phyloP scores from a whole-genome alignment of 2,329 filamentous ascomycete species.

The Colletotrichum trifolii region DNA sequence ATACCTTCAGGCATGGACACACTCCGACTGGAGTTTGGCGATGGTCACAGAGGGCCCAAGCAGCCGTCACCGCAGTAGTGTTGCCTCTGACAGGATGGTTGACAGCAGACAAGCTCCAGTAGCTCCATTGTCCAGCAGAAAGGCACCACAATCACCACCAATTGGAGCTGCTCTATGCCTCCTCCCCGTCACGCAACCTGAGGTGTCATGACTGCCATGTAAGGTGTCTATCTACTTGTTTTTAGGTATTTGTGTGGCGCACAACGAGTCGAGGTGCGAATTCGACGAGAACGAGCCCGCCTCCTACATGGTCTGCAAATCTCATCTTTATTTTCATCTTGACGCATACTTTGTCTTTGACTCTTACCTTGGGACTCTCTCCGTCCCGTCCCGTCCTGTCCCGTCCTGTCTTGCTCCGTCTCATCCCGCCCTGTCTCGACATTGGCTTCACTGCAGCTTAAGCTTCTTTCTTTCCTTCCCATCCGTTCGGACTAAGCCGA shows the following conservation, averaged over 20 bases:
- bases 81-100: too few relatives aligned
- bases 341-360: background rate
- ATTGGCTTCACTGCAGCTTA: conserved; percentile 15
- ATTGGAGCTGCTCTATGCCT: too few relatives aligned
- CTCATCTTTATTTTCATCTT: background rate
- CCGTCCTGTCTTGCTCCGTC: conserved; percentile 15
- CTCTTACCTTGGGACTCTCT: background rate
- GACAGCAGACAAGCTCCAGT: background rate
- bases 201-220: too few relatives aligned
- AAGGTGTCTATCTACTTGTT: too few relatives aligned
- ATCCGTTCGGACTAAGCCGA: background rate
- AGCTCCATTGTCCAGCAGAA: background rate
- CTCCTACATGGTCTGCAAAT: too few relatives aligned
- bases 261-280: background rate
- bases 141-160: too few relatives aligned
- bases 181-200: too few relatives aligned
- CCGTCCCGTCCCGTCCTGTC: conserved; percentile 7
- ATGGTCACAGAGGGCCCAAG: too few relatives aligned
- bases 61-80: too few relatives aligned
- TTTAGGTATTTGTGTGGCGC: too few relatives aligned
- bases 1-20: too few relatives aligned
- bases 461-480: background rate
- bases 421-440: conserved; percentile 12
- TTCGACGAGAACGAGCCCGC: background rate
- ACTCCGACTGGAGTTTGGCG: too few relatives aligned